Evolutionary conservation across 345 rosid genomes (phyloP), one percentile per base, ranked within the genome.

Genomic region (Salix suchowensis): DNA sequence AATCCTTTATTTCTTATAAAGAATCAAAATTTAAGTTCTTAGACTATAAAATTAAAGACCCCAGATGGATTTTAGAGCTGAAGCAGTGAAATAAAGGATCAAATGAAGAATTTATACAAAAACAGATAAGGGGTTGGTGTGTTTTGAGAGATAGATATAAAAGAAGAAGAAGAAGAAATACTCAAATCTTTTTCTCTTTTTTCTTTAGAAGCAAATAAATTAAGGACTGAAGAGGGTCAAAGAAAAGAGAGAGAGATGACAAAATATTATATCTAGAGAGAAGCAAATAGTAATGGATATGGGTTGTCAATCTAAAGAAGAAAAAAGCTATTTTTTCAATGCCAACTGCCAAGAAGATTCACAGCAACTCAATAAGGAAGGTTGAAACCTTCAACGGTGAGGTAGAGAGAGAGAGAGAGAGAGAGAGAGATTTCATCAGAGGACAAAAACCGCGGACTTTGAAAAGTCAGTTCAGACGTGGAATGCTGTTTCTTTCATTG

Each of bases 361-460:
- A 70, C 36, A 65, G 16, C 32, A 42, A 42, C 11, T 24, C n/a
- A 28, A 52, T 36, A 12, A 8, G 65, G 19, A 32, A 50, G 21
- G 72, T 80, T 80, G 80, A 80, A 80, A 76, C 55, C 77, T 80
- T 80, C 77, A 76, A 80, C 72, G 64, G 40, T 13, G 60, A 55
- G 54, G 48, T 10, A n/a, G 26, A 70, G 60, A 74, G 62, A 30
- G 71, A 74, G 65, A 34, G 65, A 62, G 65, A 34, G 65, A 62
- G 68, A 4, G 24, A 24, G 72, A 15, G 30, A 68, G 30, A 28
- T 7, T 58, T 11, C 11, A 66, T n/a, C 12, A 37, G 69, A 46
- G n/a, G 19, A 24, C 30, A n/a, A 66, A 80, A 76, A 80, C 77
- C 83, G 83, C 80, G 80, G 76, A 24, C 72, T 72, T 80, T 72